Conservation (phyloP, 2,329 filamentous ascomycete genomes). For the Eurotiales sp. region DNA sequence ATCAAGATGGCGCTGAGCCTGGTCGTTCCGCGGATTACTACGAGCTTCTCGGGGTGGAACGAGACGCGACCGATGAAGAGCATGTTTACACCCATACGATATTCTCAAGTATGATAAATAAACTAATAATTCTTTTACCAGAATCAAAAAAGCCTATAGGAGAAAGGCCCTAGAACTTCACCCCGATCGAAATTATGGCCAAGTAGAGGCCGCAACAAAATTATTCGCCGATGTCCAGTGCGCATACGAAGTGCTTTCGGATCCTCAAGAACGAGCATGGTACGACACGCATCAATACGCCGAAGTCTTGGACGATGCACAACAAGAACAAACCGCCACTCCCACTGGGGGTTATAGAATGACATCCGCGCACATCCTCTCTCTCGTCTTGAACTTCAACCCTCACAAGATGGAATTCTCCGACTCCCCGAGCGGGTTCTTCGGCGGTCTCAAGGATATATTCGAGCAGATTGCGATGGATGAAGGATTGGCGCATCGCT, state of each 20-base stretch:
- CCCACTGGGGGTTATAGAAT: constrained; percentile 68
- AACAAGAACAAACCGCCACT: constrained; percentile 35
- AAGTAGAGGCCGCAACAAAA: constrained; percentile 76
- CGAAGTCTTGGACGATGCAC: constrained; percentile 65
- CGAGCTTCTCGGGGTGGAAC: constrained; percentile 71
- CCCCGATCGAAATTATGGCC: constrained; percentile 86
- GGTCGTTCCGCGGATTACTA: constrained; percentile 53
- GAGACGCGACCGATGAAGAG: constrained; percentile 76
- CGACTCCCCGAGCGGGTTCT: constrained; percentile 79
- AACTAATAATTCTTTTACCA: constrained; percentile 33
- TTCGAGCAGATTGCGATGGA: constrained; percentile 79
- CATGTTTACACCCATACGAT: too few relatives aligned
- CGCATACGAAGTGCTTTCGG: constrained; percentile 93
- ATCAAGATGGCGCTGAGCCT: constrained; percentile 18
- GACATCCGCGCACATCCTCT: constrained; percentile 74
- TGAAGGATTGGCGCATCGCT: constrained; percentile 70
- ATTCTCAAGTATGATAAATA: neutral
- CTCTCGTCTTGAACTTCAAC: constrained; percentile 76
- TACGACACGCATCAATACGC: constrained; percentile 91
- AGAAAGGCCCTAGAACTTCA: constrained; percentile 88
- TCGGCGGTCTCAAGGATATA: constrained; percentile 68
- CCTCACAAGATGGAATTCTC: constrained; percentile 68
- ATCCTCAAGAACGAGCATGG: constrained; percentile 93
- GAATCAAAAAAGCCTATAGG: constrained; percentile 90
- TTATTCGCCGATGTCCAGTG: constrained; percentile 89